Evolutionary conservation across 2,329 filamentous ascomycete species (phyloP), one percentile per base, ranked within the genome.

Genomic region (Stachybotrys echinatus): DNA sequence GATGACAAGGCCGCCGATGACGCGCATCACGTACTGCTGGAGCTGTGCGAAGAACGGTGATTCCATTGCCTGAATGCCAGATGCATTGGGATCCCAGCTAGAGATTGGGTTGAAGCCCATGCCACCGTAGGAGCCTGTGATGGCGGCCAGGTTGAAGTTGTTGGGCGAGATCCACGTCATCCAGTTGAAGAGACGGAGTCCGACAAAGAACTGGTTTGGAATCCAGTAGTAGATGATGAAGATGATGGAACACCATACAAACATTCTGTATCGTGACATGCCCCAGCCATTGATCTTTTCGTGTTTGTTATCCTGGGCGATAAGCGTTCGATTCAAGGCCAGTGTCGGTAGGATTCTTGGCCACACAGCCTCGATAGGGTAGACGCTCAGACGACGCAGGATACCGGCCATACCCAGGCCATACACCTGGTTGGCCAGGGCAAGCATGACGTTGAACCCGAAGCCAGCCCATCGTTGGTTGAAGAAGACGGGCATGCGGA

Each of bases 131-230:
- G 71, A 69, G 0, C 73, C 72, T 0, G 74, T 77, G 12, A 77
- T 58, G 6, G 71, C 67, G 12, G 73, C 66, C 2, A 75, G 58
- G 18, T 60, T 63, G 34, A 67, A 59, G 51, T 74, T 74, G 12
- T 65, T 54, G 0, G 77, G 76, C 0, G 71, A 64, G 48, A 81
- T 81, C 77, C 77, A 82, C 0, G 74, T 73, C 52, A 80, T 71
- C 75, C 77, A 82, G 61, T 71, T 76, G 60, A 82, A 81, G 23
- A 68, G 61, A 5, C 44, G 44, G 5, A 46, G 6, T 14, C 44
- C 74, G 6, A 62, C 64, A 56, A 78, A 79, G 37, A 80, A 62
- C 54, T 70, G 77, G 49, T 72, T 69, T 1, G 77, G 77, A 47
- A 80, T 70, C 74, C 75, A 79, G 58, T 76, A 80, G 60, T 74